Percentiles rank a stretch among this genome's conserved stretches.
Conservation (phyloP, 2,329 filamentous ascomycete species). For the Mollisiaceae sp. region DNA sequence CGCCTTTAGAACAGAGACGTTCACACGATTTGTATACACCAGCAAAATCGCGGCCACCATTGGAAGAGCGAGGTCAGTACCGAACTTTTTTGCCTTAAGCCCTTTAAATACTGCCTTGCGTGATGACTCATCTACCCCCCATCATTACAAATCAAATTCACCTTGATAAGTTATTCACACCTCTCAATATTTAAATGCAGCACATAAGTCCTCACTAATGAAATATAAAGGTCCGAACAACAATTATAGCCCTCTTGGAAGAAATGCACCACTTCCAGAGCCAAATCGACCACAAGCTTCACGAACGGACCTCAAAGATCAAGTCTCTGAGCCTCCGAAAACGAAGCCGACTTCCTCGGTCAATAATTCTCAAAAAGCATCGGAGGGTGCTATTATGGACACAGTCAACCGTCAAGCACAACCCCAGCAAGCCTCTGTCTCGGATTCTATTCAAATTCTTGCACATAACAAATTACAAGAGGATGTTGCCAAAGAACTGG, state of each 20-base stretch:
- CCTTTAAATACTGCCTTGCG: not conserved
- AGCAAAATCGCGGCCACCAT: not conserved
- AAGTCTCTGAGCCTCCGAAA: not conserved
- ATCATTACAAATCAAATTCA: conserved; percentile 2
- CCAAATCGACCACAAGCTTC: not conserved
- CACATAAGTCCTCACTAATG: not conserved
- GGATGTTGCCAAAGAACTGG: not conserved
- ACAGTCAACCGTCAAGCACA: not conserved
- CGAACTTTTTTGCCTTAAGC: not conserved
- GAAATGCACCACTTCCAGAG: too few relatives aligned
- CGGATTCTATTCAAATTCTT: not conserved
- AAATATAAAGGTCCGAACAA: not conserved
- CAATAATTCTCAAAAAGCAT: not conserved
- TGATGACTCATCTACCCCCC: conserved; percentile 7
- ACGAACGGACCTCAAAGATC: not conserved
- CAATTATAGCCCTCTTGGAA: not conserved
- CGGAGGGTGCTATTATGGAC: not conserved
- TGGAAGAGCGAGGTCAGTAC: not conserved
- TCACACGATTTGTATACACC: not conserved
- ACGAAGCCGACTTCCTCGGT: not conserved
- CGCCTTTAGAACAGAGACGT: not conserved
- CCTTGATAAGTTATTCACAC: not conserved
- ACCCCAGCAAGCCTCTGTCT: not conserved
- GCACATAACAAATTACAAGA: not conserved
- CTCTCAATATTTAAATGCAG: not conserved